These are phyloP conservation scores for Nicotiana sylvestris DNA, from an alignment of 257 asterid species.

Conservation along the genomic window DNA sequence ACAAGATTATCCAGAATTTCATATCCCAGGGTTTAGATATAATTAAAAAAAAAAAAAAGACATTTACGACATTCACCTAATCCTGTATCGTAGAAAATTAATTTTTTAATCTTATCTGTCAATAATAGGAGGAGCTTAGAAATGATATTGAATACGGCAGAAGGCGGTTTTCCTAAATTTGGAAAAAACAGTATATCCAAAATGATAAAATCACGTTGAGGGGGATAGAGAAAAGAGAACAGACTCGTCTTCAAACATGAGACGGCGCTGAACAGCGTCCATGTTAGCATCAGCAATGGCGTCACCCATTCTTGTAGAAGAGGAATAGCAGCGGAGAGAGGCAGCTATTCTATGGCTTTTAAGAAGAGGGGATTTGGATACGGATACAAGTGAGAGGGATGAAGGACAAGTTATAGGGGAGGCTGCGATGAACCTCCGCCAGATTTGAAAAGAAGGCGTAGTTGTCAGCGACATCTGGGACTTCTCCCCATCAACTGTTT, in stretches of 20 bases:
- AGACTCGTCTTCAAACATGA: slow-evolving; percentile 96
- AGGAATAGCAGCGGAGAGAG: slow-evolving; percentile 21
- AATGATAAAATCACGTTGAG: background rate
- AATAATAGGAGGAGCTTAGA: background rate
- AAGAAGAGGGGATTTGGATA: slow-evolving; percentile 4
- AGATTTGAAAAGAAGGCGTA: slow-evolving; percentile 20
- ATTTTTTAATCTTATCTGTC: background rate
- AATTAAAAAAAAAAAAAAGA: too few relatives aligned
- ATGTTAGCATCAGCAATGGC: slow-evolving; percentile 57
- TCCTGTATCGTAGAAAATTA: background rate
- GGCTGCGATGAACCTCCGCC: slow-evolving; percentile 16
- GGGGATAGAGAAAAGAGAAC: slow-evolving; percentile 7
- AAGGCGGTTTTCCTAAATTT: too few relatives aligned
- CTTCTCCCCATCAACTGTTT: background rate
- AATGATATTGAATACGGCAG: background rate
- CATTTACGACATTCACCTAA: background rate
- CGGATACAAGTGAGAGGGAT: slow-evolving; percentile 10
- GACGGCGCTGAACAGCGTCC: slow-evolving; percentile 96
- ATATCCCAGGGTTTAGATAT: background rate
- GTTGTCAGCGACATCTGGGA: slow-evolving; percentile 16
- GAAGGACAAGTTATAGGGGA: slow-evolving; percentile 21
- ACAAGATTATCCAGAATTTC: background rate
- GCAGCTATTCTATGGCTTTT: background rate
- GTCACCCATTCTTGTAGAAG: slow-evolving; percentile 47
- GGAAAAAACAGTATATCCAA: background rate